Evolutionary conservation across 1,284 basidiomycete species (phyloP), one percentile per base, ranked within the genome.

Genomic region (Cerrena zonata): DNA sequence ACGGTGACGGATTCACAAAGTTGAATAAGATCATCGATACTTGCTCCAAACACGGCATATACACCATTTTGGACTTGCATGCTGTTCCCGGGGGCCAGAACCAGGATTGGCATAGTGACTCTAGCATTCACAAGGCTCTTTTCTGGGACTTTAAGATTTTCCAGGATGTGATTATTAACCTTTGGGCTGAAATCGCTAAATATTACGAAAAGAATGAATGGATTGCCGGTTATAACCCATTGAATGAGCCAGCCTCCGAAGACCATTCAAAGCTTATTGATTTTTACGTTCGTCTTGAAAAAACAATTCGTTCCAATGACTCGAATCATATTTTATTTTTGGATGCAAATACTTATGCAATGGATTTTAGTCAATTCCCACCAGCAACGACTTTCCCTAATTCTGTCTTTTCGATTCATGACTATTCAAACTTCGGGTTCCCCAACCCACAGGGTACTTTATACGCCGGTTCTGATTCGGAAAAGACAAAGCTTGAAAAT

Each of bases 81-180:
- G 71, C 79, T 18, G 79, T 77, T 0, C 80, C 80, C 1, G 82
- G 80, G 23, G 82, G 82, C 1, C 80, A 81, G 61, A 81, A 81
- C 61, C 69, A 65, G n/a, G 79, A 72, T 55, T 79, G 78, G 78
- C 78, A 78, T 62, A 65, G 67, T 10, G 79, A 82, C 58, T 64
- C 71, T 3, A 78, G 78, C 3, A 73, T 72, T 2, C 78, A 81
- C 60, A 69, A 78, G 22, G 77, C 78, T 23, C 71, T 72, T 59
- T 84, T 89, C 69, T 90, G 84, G 84, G 70, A 69, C 10, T 84
- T 87, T 69, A 85, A 79, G 56, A 84, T 89, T 61, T 86, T 87
- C 66, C 85, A 89, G 64, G 84, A 89, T 61, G 74, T 86, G 2
- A 66, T 79, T 3, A 66, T 88, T 39, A 79, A 79, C 77, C 73